Conservation (phyloP, 2,329 filamentous ascomycete species). For the Chrysosporium keratinophilum region DNA sequence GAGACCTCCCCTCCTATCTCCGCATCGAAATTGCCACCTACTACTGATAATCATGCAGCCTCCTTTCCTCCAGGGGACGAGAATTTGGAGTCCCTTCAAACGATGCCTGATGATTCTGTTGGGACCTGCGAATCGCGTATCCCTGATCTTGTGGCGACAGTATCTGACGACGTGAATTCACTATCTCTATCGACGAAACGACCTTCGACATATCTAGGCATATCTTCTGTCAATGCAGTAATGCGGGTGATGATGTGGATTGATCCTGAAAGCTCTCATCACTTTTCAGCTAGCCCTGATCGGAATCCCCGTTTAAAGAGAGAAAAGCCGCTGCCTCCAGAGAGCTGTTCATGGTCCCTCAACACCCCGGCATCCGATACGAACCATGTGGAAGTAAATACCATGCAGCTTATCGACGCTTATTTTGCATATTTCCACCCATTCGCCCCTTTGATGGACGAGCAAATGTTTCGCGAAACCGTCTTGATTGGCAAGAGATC, state of each 20-base stretch:
- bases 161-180: slow-evolving; percentile 62
- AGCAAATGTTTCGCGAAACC: slow-evolving; percentile 56
- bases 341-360: slow-evolving; percentile 19
- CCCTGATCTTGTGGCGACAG: slow-evolving; percentile 47
- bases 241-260: slow-evolving; percentile 57
- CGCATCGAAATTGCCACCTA: slow-evolving; percentile 38
- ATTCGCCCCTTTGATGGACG: slow-evolving; percentile 63
- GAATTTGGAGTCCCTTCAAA: slow-evolving; percentile 53
- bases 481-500: slow-evolving; percentile 53
- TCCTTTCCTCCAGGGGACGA: slow-evolving; percentile 40
- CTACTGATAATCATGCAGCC: slow-evolving; percentile 30
- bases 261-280: slow-evolving; percentile 41
- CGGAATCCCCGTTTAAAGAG: slow-evolving; percentile 29
- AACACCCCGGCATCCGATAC: background rate
- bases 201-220: slow-evolving; percentile 56
- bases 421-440: slow-evolving; percentile 65
- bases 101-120: slow-evolving; percentile 56
- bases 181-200: slow-evolving; percentile 53
- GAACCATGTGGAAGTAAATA: slow-evolving; percentile 44
- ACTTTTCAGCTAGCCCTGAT: slow-evolving; percentile 37
- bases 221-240: slow-evolving; percentile 65
- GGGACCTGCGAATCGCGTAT: slow-evolving; percentile 39
- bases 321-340: slow-evolving; percentile 33
- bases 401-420: slow-evolving; percentile 60
- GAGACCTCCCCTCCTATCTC: slow-evolving; percentile 28